Evolutionary conservation across 495 filamentous ascomycete species (phyloP).

Genomic region (Aspergillus steynii): DNA sequence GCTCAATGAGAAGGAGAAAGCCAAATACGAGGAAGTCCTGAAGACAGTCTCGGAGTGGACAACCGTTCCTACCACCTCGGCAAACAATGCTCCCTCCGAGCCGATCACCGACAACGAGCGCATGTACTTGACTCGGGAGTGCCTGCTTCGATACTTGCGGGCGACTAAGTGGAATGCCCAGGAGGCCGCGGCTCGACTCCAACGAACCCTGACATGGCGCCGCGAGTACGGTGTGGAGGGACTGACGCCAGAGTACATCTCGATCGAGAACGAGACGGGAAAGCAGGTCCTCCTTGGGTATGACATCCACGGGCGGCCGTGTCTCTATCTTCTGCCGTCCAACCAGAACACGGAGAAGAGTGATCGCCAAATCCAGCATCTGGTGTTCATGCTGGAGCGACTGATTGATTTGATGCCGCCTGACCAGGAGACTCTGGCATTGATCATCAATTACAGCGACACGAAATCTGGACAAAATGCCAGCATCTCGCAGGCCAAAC

Average conservation of each 20-base stretch:
- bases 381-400: slow-evolving; percentile 93
- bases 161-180: slow-evolving; percentile 86
- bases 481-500: slow-evolving; percentile 69
- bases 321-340: slow-evolving; percentile 83
- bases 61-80: slow-evolving; percentile 62
- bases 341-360: slow-evolving; percentile 89
- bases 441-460: slow-evolving; percentile 88
- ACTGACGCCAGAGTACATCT: slow-evolving; percentile 80
- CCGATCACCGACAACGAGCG: slow-evolving; percentile 78
- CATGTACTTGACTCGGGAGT: slow-evolving; percentile 89
- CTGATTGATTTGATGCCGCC: slow-evolving; percentile 84
- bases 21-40: slow-evolving; percentile 78
- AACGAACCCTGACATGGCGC: slow-evolving; percentile 81
- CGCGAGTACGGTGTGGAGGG: slow-evolving; percentile 78
- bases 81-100: slow-evolving; percentile 55
- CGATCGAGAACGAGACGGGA: slow-evolving; percentile 89
- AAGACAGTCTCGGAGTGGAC: slow-evolving; percentile 66
- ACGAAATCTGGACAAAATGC: slow-evolving; percentile 75
- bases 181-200: slow-evolving; percentile 75
- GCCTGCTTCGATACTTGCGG: slow-evolving; percentile 87
- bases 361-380: slow-evolving; percentile 88
- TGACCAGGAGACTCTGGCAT: slow-evolving; percentile 78
- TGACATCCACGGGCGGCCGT: slow-evolving; percentile 79
- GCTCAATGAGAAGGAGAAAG: slow-evolving; percentile 74
- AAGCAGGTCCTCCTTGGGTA: slow-evolving; percentile 90